Conservation (phyloP, 331 rosid species). For the Malus hybrid region DNA sequence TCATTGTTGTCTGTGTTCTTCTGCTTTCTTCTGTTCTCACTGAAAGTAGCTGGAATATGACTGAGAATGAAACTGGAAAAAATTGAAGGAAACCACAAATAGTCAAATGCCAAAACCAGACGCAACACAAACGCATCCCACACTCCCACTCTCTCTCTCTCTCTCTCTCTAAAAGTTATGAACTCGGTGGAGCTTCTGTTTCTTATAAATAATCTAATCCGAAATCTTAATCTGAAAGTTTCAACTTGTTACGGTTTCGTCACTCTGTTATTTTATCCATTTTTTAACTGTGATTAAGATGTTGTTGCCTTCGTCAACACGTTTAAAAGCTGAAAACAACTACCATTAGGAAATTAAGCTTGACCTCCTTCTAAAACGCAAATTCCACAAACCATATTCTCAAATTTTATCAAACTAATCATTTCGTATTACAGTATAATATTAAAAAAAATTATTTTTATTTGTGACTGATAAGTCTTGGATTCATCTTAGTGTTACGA, state of each 20-base stretch:
- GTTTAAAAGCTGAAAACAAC: not conserved
- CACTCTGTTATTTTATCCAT: too few relatives aligned
- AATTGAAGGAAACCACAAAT: not conserved
- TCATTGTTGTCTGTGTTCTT: not conserved
- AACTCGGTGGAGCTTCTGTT: not conserved
- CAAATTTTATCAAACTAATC: not conserved
- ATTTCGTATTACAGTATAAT: too few relatives aligned
- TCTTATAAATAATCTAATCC: not conserved
- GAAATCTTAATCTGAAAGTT: not conserved
- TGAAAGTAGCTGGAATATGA: not conserved
- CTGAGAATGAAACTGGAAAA: not conserved
- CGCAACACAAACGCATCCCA: not conserved
- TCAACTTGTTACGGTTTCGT: too few relatives aligned
- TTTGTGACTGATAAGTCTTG: not conserved
- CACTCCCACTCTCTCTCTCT: not conserved
- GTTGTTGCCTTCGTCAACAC: constrained; percentile 2
- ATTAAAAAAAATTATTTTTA: too few relatives aligned
- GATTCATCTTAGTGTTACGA: too few relatives aligned
- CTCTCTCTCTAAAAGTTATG: not conserved
- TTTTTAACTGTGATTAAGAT: not conserved
- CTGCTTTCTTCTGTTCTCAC: not conserved
- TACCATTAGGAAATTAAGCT: not conserved
- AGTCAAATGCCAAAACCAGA: constrained; percentile 1
- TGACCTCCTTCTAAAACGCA: not conserved
- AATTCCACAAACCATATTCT: not conserved